Base-by-base conservation (phyloP, 2,329 filamentous ascomycete species). In the Alternaria longipes region DNA sequence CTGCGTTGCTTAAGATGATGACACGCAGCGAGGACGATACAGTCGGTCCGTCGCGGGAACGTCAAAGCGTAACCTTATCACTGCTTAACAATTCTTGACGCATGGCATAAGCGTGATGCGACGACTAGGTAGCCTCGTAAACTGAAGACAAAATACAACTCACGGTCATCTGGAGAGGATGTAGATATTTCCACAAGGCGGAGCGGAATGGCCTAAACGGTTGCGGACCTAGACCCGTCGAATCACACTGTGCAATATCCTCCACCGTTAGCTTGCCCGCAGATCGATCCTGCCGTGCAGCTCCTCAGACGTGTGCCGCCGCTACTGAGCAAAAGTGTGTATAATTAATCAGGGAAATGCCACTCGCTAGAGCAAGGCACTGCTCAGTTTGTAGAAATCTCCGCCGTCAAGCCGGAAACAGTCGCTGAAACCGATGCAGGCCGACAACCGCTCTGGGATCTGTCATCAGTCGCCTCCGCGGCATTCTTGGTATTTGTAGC, bases 101-200 rank as follows among this genome's bases (percentile, higher is more conserved):
- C 32, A 20, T 38, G 46, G 46, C 30, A 38, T 24, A 38, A 50
- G 46, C 32, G 22, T 50, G 46, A 50, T 50, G 46, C 46, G 46
- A 50, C 20, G 32, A 50, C 30, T 16, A 26, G 46, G 46, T 34
- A 50, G 32, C 8, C 22, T 36, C 32, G 34, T 34, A 36, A 14
- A 14, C 20, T 3, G 5, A 12, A 36, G 14, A 26, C 20, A 20
- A 36, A 14, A 50, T 24, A 49, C 28, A 49, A n/a, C 8, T 34
- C 28, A 22, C 18, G 20, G 12, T 49, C 7, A 18, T 34, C 12
- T 24, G 14, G 46, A n/a, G 32, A 38, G 14, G 28, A 20, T n/a
- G 5, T 5, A 14, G 11, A 24, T 38, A 24, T 16, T 38, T 36
- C 14, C 36, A 7, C 46, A 38, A 20, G 46, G 20, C 46, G 20